Percentiles rank a stretch among this genome's conserved stretches.
These are phyloP conservation scores for Rhazya stricta DNA, from an alignment of 257 asterid species.

Conservation along the genomic window DNA sequence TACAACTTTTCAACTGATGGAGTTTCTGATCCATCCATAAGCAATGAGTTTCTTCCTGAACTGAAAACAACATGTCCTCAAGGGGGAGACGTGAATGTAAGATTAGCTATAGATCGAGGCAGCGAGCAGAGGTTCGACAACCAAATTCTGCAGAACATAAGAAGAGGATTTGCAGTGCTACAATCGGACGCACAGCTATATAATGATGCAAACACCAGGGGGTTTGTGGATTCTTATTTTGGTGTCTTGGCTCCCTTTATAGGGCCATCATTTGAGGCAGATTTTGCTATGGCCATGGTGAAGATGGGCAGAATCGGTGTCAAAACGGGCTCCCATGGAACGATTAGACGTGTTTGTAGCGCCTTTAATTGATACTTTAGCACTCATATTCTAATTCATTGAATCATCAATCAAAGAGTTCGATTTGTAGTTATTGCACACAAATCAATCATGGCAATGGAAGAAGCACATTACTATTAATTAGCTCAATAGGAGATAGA, in stretches of 20 bases:
- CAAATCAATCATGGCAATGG: neutral
- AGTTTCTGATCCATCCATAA: slow-evolving; percentile 72
- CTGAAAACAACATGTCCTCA: slow-evolving; percentile 49
- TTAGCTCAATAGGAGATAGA: too few species aligned
- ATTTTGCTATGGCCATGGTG: slow-evolving; percentile 59
- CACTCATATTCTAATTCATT: neutral
- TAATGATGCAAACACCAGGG: slow-evolving; percentile 46
- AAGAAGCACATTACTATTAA: too few species aligned
- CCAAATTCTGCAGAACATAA: slow-evolving; percentile 49
- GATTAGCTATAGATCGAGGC: slow-evolving; percentile 58
- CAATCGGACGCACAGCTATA: slow-evolving; percentile 65
- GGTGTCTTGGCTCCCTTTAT: slow-evolving; percentile 32
- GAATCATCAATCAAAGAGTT: neutral
- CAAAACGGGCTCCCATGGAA: slow-evolving; percentile 53
- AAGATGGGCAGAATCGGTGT: slow-evolving; percentile 78
- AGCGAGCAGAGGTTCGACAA: slow-evolving; percentile 47
- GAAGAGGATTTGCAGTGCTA: slow-evolving; percentile 68
- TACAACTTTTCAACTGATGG: slow-evolving; percentile 45
- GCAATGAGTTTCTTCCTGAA: slow-evolving; percentile 53
- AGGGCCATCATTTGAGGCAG: slow-evolving; percentile 57
- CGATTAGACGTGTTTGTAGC: slow-evolving; percentile 59
- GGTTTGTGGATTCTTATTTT: slow-evolving; percentile 66
- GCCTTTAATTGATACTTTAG: slow-evolving; percentile 29
- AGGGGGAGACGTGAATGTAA: slow-evolving; percentile 42
- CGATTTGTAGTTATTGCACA: neutral